Percentiles rank a stretch among this genome's conserved stretches.
Evolutionary conservation across 805 yeast species (phyloP).

Genomic region (Vanderwaltozyma verrucispora): DNA sequence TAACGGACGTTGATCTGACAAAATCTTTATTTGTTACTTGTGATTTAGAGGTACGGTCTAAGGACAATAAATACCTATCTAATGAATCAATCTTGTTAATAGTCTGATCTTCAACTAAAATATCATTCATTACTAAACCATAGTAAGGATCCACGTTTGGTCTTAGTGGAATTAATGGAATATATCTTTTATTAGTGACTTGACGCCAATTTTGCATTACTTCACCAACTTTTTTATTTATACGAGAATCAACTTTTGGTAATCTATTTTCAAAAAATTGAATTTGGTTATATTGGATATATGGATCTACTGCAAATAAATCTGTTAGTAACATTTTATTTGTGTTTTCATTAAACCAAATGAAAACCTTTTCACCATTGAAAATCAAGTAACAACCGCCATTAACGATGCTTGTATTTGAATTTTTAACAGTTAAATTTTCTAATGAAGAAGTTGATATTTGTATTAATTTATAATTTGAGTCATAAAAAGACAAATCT

Average conservation of each 20-base stretch:
- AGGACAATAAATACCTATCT: conserved; percentile 52
- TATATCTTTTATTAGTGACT: conserved; percentile 10
- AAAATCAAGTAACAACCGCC: conserved; percentile 76
- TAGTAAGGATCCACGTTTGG: conserved; percentile 26
- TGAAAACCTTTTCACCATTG: conserved; percentile 47
- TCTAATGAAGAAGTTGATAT: conserved; percentile 34
- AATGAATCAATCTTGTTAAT: conserved; percentile 46
- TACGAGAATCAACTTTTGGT: conserved; percentile 59
- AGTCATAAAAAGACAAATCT: conserved; percentile 42
- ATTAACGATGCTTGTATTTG: conserved; percentile 33
- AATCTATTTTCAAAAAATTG: conserved; percentile 36
- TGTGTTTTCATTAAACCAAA: conserved; percentile 64
- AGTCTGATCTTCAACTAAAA: conserved; percentile 65
- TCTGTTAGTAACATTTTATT: conserved; percentile 60
- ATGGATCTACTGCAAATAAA: conserved; percentile 51
- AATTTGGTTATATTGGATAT: conserved; percentile 15
- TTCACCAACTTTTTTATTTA: conserved; percentile 58
- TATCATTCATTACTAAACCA: conserved; percentile 34
- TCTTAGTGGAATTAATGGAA: conserved; percentile 23
- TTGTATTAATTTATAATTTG: conserved; percentile 33
- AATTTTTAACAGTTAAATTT: conserved; percentile 32
- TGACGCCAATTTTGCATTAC: conserved; percentile 42
- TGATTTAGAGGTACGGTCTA: conserved; percentile 55
- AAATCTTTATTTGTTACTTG: conserved; percentile 39
- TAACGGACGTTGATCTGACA: conserved; percentile 15